These are phyloP conservation scores for Kurtzmaniella quercitrusa DNA, from an alignment of 1,139 yeast genomes.

Conservation along the genomic window DNA sequence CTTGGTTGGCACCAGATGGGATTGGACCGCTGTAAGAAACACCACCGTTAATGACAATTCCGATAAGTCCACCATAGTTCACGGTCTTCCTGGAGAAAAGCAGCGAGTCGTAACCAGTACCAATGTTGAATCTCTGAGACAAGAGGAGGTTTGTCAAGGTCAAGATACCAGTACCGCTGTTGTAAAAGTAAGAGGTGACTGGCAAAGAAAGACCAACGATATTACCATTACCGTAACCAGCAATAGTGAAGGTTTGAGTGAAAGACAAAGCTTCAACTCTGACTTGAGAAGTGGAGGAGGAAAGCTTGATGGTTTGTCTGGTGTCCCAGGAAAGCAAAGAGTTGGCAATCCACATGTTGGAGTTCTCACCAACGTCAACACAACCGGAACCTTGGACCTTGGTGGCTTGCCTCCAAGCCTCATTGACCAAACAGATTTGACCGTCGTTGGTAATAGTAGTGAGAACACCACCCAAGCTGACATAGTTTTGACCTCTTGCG, in stretches of 20 bases:
- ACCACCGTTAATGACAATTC: constrained; percentile 9
- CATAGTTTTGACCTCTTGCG: constrained; percentile 13
- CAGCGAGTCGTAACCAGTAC: constrained; percentile 17
- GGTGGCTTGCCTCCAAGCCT: constrained; percentile 16
- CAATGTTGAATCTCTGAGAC: constrained; percentile 16
- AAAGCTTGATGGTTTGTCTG: constrained; percentile 15
- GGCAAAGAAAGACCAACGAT: constrained; percentile 19
- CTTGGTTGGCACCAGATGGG: constrained; percentile 5
- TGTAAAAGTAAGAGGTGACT: constrained; percentile 10
- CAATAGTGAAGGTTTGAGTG: constrained; percentile 19
- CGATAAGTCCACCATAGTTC: constrained; percentile 5
- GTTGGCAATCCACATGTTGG: constrained; percentile 14
- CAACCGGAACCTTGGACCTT: constrained; percentile 19
- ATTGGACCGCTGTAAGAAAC: constrained; percentile 6
- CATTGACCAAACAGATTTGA: constrained; percentile 18
- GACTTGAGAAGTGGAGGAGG: constrained; percentile 13
- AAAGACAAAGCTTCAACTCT: constrained; percentile 14
- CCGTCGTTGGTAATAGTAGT: constrained; percentile 16
- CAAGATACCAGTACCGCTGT: constrained; percentile 14
- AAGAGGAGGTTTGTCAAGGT: constrained; percentile 8
- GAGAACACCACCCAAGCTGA: constrained; percentile 13
- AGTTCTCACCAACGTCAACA: constrained; percentile 15
- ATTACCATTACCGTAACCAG: constrained; percentile 29
- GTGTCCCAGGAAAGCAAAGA: constrained; percentile 12
- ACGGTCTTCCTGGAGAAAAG: constrained; percentile 7